These are phyloP conservation scores for Ramaria sp. DNA, from an alignment of 768 basidiomycete genomes.

Conservation along the genomic window DNA sequence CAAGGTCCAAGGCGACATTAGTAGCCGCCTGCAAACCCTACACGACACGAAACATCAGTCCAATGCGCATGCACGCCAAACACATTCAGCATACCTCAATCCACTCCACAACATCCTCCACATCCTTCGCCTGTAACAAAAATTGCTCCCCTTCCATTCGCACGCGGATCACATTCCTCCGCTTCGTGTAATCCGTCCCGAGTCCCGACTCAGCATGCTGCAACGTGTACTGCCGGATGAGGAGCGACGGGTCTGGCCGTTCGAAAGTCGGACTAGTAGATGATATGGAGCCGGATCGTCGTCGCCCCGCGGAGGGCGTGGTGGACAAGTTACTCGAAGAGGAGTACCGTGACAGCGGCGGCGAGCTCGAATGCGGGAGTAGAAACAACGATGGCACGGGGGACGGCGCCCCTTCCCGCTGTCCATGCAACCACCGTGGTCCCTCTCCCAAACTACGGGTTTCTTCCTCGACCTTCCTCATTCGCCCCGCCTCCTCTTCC, in stretches of 20 bases:
- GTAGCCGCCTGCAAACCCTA: slow-evolving; percentile 86
- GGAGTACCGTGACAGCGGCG: slow-evolving; percentile 20
- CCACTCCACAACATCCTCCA: slow-evolving; percentile 84
- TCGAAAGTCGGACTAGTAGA: slow-evolving; percentile 9
- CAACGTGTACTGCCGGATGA: slow-evolving; percentile 68
- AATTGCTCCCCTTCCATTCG: slow-evolving; percentile 95
- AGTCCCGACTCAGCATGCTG: slow-evolving; percentile 90
- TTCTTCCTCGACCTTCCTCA: slow-evolving; percentile 13
- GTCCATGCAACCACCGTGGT: neutral
- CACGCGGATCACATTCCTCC: slow-evolving; percentile 88
- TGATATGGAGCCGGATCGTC: slow-evolving; percentile 10
- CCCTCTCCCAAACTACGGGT: slow-evolving; percentile 6
- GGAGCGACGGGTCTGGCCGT: slow-evolving; percentile 19
- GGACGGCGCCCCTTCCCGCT: slow-evolving; percentile 2
- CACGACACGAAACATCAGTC: slow-evolving; percentile 2
- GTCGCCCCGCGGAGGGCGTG: slow-evolving; percentile 13
- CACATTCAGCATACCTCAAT: slow-evolving; percentile 59
- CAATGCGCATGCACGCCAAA: slow-evolving; percentile 6
- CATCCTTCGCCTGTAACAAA: slow-evolving; percentile 77
- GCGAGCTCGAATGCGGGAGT: slow-evolving; percentile 9
- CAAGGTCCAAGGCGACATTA: slow-evolving; percentile 86
- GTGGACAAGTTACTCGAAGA: neutral
- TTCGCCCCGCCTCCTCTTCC: slow-evolving; percentile 18
- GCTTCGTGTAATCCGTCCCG: slow-evolving; percentile 89
- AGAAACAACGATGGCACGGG: neutral